Evolutionary conservation across 2,329 filamentous ascomycete genomes (phyloP).

Genomic region (Leptographium galeiforme): DNA sequence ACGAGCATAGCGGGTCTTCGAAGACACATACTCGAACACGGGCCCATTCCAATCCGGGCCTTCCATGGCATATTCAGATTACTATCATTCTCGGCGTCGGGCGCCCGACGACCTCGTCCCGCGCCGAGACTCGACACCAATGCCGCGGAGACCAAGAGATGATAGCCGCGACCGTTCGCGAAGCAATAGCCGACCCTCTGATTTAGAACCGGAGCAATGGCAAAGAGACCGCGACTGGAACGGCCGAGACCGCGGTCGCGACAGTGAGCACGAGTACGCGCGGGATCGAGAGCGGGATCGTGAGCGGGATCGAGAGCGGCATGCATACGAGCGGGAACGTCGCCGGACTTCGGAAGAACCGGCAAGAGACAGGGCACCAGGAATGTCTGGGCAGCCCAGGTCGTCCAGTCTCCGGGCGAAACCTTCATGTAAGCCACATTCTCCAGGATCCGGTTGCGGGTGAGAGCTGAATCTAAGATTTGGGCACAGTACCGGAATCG

Average conservation of each 20-base stretch:
- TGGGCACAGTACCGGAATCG: background rate
- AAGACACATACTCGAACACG: background rate
- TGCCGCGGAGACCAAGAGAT: background rate
- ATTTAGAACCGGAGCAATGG: background rate
- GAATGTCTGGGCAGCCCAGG: background rate
- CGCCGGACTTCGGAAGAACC: background rate
- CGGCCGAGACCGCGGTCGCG: background rate
- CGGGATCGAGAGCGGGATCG: background rate
- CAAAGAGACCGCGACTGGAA: constrained; percentile 3
- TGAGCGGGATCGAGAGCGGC: background rate
- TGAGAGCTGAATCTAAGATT: background rate
- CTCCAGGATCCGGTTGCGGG: background rate
- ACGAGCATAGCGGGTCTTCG: too few relatives aligned
- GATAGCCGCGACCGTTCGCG: background rate
- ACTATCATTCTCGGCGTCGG: background rate
- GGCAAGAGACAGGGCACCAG: background rate
- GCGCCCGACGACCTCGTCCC: background rate
- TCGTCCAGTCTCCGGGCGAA: background rate
- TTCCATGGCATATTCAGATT: background rate
- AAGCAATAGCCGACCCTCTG: background rate
- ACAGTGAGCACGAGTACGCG: background rate
- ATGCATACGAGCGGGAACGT: background rate
- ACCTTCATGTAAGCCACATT: background rate
- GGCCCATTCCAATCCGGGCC: background rate
- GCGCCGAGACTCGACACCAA: background rate